A percentile compares a stretch with the other conserved stretches of the same genome.
phyloP scores from a whole-genome alignment of 2,329 filamentous ascomycete species.

The Trichoderma sp. region DNA sequence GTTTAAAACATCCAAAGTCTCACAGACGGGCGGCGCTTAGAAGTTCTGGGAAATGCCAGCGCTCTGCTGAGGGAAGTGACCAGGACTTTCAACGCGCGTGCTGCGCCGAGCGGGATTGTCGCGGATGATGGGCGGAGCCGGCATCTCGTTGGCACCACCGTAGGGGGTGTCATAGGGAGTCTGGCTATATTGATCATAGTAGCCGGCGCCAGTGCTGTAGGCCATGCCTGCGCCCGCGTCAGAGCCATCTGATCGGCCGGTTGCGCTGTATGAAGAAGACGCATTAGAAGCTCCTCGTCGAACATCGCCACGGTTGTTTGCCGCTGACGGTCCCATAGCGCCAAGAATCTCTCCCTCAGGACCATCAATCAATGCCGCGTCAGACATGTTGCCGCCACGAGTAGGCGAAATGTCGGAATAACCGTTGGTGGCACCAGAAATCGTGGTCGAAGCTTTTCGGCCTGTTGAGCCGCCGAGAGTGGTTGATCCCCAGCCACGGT shows the following conservation, averaged over 20 bases:
- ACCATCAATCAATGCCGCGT: slow-evolving; percentile 58
- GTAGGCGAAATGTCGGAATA: slow-evolving; percentile 75
- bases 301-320: slow-evolving; percentile 68
- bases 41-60: slow-evolving; percentile 98
- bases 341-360: slow-evolving; percentile 81
- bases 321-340: slow-evolving; percentile 71
- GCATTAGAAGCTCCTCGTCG: slow-evolving; percentile 91
- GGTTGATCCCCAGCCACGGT: slow-evolving; percentile 91
- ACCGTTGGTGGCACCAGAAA: slow-evolving; percentile 72
- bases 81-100: slow-evolving; percentile 88
- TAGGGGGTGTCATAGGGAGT: slow-evolving; percentile 53
- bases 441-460: slow-evolving; percentile 83
- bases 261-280: slow-evolving; percentile 90
- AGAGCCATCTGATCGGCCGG: slow-evolving; percentile 67
- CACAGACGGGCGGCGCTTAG: slow-evolving; percentile 42
- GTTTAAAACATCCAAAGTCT: slow-evolving; percentile 5
- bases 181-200: slow-evolving; percentile 59
- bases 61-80: slow-evolving; percentile 87
- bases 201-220: slow-evolving; percentile 46
- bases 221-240: slow-evolving; percentile 48
- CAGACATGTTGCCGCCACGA: slow-evolving; percentile 61
- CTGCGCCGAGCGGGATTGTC: slow-evolving; percentile 91
- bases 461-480: slow-evolving; percentile 65
- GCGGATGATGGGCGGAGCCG: slow-evolving; percentile 76
- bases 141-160: slow-evolving; percentile 39